Conservation (phyloP, 2,329 filamentous ascomycete species). For the Fusarium abutilonis region DNA sequence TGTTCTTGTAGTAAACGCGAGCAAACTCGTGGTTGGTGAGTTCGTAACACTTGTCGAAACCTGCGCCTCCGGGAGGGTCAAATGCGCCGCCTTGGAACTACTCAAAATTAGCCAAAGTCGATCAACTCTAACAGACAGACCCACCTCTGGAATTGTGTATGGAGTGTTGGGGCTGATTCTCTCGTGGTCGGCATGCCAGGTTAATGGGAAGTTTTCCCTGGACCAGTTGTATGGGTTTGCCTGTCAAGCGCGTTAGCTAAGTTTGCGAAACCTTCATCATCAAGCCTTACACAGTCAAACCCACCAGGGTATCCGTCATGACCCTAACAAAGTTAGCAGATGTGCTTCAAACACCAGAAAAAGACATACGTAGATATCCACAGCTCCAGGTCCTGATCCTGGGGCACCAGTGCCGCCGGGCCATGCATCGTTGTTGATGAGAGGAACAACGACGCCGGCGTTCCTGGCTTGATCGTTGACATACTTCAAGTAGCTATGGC, state of each 20-base stretch:
- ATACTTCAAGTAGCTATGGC: slow-evolving; percentile 74
- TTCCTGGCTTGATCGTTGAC: slow-evolving; percentile 74
- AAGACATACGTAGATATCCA: slow-evolving; percentile 65
- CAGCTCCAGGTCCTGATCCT: slow-evolving; percentile 63
- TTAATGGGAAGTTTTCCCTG: slow-evolving; percentile 47
- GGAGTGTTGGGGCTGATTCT: slow-evolving; percentile 72
- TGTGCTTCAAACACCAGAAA: rapidly evolving
- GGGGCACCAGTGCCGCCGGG: slow-evolving; percentile 70
- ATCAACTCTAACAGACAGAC: rapidly evolving
- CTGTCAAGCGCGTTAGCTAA: slow-evolving; percentile 14
- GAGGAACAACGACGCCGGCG: slow-evolving; percentile 76
- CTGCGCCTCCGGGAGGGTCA: slow-evolving; percentile 78
- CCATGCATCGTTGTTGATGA: slow-evolving; percentile 79
- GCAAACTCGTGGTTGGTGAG: slow-evolving; percentile 79
- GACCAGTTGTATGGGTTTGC: slow-evolving; percentile 60
- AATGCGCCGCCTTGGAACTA: slow-evolving; percentile 77
- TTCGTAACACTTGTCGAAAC: slow-evolving; percentile 72
- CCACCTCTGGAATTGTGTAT: slow-evolving; percentile 63
- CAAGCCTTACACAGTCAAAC: slow-evolving; percentile 60
- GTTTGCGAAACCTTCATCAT: rapidly evolving
- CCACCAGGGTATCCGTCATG: slow-evolving; percentile 71
- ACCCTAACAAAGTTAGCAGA: slow-evolving; percentile 48
- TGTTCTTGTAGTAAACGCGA: slow-evolving; percentile 82
- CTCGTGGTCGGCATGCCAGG: slow-evolving; percentile 65
- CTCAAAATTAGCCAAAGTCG: background rate